Evolutionary conservation across 2,329 filamentous ascomycete genomes (phyloP), one percentile per base, ranked within the genome.

Genomic region (Talaromyces sp.): DNA sequence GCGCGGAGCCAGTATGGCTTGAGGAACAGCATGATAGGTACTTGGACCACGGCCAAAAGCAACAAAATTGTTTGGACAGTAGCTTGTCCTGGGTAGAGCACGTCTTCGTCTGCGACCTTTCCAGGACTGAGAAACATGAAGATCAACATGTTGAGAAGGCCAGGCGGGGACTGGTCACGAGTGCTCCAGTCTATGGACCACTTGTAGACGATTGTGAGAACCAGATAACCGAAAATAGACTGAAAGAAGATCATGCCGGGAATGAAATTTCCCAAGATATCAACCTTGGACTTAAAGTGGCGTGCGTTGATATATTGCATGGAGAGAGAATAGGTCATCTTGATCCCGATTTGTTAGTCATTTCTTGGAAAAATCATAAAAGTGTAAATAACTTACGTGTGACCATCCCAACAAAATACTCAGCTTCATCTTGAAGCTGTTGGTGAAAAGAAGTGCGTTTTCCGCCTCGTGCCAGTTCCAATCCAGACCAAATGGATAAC

Each of bases 391-490:
- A 63, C 77, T 73, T 73, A 81, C 78, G 80, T 97, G 93, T 62
- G 86, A 86, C 95, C 96, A 99, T 75, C 96, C 95, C 66, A 99
- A 85, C 67, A 99, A 86, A 73, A 99, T 97, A 81, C 91, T 96
- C 79, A 99, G 90, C 84, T 99, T 99, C 95, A 99, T 99, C 88
- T 99, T 99, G 85, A 95, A 96, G 78, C 91, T 96, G 88, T 99
- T 99, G 75, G 87, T 90, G 80, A 99, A 99, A 56, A 99, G 85
- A 22, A 99, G 84, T 64, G 96, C 90, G 71, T 99, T 99, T 71
- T 98, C 93, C 13, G 92, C 90, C 63, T 90, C 92, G 75, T 99
- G 96, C 95, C 95, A 99, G 72, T 89, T 90, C 88, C 89, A 96
- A 73, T 99, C 95, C 63, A 99, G 80, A 68, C 95, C 95, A 72